Conservation (phyloP, 176 grass and related monocot species). For the Aegilops speltoides region DNA sequence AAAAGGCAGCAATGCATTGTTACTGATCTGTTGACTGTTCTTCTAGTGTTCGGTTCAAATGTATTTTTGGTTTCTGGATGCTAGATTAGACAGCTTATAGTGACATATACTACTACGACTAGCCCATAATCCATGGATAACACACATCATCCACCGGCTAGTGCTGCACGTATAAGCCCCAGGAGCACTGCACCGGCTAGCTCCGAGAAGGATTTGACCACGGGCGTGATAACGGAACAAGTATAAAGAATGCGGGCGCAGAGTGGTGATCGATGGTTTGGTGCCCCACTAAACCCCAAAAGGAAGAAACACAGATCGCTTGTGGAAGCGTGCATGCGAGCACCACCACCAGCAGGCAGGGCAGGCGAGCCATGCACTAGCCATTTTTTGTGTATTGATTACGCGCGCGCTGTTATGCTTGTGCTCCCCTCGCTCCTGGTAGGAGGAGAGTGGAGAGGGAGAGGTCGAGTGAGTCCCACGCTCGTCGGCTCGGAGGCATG, state of each 20-base stretch:
- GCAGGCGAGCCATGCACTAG: slow-evolving; percentile 24
- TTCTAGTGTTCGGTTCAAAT: not conserved
- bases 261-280: slow-evolving; percentile 32
- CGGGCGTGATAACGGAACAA: slow-evolving; percentile 15
- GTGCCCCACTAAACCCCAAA: slow-evolving; percentile 50
- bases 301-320: slow-evolving; percentile 30
- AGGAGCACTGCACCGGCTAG: not conserved
- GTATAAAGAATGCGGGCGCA: slow-evolving; percentile 17
- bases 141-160: not conserved
- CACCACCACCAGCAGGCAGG: slow-evolving; percentile 43
- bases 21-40: not conserved
- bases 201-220: slow-evolving; percentile 19
- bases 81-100: not conserved
- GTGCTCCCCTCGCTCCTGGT: slow-evolving; percentile 8
- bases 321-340: slow-evolving; percentile 66
- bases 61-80: not conserved
- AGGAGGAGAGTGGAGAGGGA: not conserved
- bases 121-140: not conserved
- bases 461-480: slow-evolving; percentile 41
- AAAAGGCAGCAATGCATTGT: not conserved
- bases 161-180: slow-evolving; percentile 3
- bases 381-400: slow-evolving; percentile 39
- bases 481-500: slow-evolving; percentile 27
- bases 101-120: not conserved
- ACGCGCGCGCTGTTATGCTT: not conserved